These are phyloP conservation scores for Rhizopogon rudus DNA, from an alignment of 768 basidiomycete species.

Conservation along the genomic window DNA sequence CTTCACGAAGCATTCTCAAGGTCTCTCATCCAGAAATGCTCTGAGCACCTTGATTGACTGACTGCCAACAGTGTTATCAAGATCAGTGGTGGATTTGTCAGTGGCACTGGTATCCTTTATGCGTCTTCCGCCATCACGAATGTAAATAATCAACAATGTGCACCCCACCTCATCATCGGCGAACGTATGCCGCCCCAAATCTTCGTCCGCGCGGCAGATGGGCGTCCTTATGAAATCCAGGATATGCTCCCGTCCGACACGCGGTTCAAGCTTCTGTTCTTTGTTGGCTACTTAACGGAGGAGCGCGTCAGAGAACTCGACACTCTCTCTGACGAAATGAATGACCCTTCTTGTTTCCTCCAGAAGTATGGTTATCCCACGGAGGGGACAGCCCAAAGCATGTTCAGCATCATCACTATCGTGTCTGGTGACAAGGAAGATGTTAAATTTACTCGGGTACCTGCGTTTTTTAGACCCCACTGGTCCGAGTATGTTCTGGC, in stretches of 20 bases:
- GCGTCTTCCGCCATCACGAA: slow-evolving; percentile 30
- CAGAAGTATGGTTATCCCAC: slow-evolving; percentile 18
- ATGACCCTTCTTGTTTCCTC: slow-evolving; percentile 19
- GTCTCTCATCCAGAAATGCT: slow-evolving; percentile 12
- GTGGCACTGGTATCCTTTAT: slow-evolving; percentile 37
- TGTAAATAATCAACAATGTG: slow-evolving; percentile 22
- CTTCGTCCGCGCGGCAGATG: slow-evolving; percentile 32
- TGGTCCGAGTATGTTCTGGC: slow-evolving; percentile 34
- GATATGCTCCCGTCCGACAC: slow-evolving; percentile 33
- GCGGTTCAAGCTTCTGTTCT: slow-evolving; percentile 33
- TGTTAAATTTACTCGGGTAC: slow-evolving; percentile 28
- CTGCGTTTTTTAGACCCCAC: slow-evolving; percentile 30
- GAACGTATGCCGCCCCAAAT: slow-evolving; percentile 32
- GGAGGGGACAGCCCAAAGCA: slow-evolving; percentile 11
- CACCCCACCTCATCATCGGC: slow-evolving; percentile 29
- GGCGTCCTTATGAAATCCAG: slow-evolving; percentile 33
- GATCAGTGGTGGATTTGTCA: slow-evolving; percentile 32
- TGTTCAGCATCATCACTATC: slow-evolving; percentile 29
- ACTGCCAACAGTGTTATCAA: slow-evolving; percentile 26
- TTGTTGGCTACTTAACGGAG: slow-evolving; percentile 24
- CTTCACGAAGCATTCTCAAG: slow-evolving; percentile 31
- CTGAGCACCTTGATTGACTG: background rate
- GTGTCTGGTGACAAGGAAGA: slow-evolving; percentile 24
- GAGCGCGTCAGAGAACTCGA: slow-evolving; percentile 16
- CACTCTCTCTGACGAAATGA: slow-evolving; percentile 22